Evolutionary conservation across 257 asterid genomes (phyloP).

Genomic region (Solanum sitiens): DNA sequence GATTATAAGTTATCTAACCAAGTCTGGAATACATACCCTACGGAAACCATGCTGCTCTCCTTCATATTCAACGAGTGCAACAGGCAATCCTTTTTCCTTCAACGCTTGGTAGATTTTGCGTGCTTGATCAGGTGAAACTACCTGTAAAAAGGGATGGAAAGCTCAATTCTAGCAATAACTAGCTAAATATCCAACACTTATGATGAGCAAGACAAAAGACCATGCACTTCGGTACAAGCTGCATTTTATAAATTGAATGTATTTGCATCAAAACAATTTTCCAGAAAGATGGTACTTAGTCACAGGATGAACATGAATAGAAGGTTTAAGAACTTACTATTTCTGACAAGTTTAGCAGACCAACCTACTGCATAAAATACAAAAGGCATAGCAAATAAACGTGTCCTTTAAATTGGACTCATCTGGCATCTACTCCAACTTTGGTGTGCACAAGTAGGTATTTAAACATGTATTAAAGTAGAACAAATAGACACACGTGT

Average conservation of each 20-base stretch:
- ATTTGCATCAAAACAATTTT: neutral
- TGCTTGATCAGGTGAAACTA: conserved; percentile 85
- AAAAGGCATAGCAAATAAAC: neutral
- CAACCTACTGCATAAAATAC: neutral
- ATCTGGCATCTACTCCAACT: neutral
- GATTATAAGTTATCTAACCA: neutral
- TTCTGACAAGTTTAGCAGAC: neutral
- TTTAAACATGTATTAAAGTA: neutral
- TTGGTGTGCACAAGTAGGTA: neutral
- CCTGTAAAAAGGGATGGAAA: conserved; percentile 25
- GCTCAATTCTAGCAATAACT: neutral
- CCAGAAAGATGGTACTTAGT: neutral
- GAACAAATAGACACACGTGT: neutral
- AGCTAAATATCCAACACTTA: neutral
- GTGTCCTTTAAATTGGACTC: too few relatives aligned
- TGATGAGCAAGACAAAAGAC: neutral
- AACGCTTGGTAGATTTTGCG: conserved; percentile 74
- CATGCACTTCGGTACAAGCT: neutral
- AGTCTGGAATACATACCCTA: conserved; percentile 31
- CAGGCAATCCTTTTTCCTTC: conserved; percentile 81
- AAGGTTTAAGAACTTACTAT: neutral
- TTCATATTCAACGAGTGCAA: conserved; percentile 81
- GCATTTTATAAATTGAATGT: too few relatives aligned
- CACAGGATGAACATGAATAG: neutral
- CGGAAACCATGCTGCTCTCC: conserved; percentile 97